Evolutionary conservation across 73 alveolate species (phyloP).

Genomic region (Tetrahymena thermophila): DNA sequence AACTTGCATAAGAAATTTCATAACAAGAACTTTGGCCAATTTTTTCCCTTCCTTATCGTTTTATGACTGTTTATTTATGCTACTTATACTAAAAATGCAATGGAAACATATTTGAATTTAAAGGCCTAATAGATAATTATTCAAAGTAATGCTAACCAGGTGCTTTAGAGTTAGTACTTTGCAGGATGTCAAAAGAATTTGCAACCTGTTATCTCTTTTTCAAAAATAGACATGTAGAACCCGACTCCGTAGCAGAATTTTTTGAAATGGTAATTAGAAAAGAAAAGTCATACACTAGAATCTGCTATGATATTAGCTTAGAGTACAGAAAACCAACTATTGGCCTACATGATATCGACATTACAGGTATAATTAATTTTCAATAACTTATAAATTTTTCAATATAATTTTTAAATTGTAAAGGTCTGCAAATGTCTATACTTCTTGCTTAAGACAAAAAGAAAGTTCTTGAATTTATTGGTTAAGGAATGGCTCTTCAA

Average conservation of each 20-base stretch:
- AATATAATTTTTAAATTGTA: not conserved
- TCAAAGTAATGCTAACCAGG: not conserved
- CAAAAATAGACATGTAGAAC: not conserved
- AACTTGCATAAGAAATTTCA: not conserved
- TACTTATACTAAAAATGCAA: not conserved
- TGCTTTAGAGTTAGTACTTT: not conserved
- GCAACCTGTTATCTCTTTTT: not conserved
- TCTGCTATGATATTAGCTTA: not conserved
- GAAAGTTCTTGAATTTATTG: not conserved
- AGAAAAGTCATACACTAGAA: not conserved
- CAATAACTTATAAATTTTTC: too few relatives aligned
- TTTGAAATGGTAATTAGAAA: not conserved
- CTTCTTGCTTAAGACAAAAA: not conserved
- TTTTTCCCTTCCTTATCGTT: not conserved
- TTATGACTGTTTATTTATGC: not conserved
- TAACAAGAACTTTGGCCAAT: not conserved
- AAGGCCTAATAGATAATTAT: not conserved
- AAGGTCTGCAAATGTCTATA: not conserved
- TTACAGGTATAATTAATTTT: not conserved
- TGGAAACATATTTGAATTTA: not conserved
- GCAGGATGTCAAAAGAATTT: not conserved
- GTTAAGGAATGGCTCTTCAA: not conserved
- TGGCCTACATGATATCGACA: not conserved
- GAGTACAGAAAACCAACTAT: not conserved
- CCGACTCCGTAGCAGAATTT: not conserved